Evolutionary conservation across 2,329 filamentous ascomycete genomes (phyloP).

Genomic region (Stenocarpella maydis): DNA sequence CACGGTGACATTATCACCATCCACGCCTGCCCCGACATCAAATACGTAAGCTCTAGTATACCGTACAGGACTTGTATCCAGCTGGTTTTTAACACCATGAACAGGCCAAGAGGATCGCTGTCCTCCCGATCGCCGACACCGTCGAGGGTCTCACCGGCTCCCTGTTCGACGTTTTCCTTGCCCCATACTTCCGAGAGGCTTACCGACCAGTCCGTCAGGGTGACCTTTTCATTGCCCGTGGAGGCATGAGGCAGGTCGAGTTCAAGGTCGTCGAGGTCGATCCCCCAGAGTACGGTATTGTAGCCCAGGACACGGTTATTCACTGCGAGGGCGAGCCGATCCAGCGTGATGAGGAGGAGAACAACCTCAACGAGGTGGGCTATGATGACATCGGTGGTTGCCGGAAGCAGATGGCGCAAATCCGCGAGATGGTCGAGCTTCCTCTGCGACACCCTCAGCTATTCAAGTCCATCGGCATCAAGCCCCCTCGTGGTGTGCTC

Average conservation of each 20-base stretch:
- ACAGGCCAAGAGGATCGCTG: conserved; percentile 97
- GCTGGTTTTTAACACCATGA: conserved; percentile 37
- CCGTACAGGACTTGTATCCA: background rate
- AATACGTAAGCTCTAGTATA: conserved; percentile 86
- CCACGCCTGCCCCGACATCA: conserved; percentile 98
- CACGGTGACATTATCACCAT: conserved; percentile 98
- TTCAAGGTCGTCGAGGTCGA: conserved; percentile 99
- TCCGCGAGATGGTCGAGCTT: conserved; percentile 97
- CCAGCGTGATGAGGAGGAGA: conserved; percentile 98
- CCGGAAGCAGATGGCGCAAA: conserved; percentile 99
- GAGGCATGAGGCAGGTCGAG: conserved; percentile 98
- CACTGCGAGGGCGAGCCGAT: conserved; percentile 97
- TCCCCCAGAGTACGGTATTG: conserved; percentile 97
- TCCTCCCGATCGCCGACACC: conserved; percentile 97
- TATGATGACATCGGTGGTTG: conserved; percentile 99
- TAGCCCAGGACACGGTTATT: conserved; percentile 98
- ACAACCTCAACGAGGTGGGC: conserved; percentile 98
- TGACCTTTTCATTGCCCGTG: conserved; percentile 95
- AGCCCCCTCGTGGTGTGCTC: conserved; percentile 96
- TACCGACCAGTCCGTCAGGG: conserved; percentile 97
- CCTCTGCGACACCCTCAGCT: conserved; percentile 96
- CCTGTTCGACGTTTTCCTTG: conserved; percentile 98
- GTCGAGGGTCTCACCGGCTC: conserved; percentile 97
- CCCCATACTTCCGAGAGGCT: conserved; percentile 98
- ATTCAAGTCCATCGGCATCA: conserved; percentile 99